phyloP scores from a whole-genome alignment of 495 filamentous ascomycete species.

The Penicillium arizonense region DNA sequence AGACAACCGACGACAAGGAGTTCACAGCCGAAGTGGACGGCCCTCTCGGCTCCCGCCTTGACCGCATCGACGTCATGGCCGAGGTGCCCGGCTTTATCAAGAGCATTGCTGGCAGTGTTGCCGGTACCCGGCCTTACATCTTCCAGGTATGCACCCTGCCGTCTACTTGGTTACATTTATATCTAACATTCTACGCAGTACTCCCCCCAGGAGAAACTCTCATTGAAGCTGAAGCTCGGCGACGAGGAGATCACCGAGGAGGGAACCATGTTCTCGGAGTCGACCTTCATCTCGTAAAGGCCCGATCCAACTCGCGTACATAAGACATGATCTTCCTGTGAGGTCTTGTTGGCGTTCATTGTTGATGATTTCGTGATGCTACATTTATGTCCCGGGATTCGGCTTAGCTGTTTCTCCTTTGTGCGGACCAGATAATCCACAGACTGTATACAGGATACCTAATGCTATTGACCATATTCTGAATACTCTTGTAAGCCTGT shows the following conservation, averaged over 20 bases:
- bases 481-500: not conserved
- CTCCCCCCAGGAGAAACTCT: slow-evolving; percentile 58
- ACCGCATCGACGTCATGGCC: slow-evolving; percentile 93
- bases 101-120: slow-evolving; percentile 79
- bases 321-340: slow-evolving; percentile 27
- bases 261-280: slow-evolving; percentile 76
- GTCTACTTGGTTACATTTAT: not conserved
- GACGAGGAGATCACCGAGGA: slow-evolving; percentile 74
- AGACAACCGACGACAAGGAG: slow-evolving; percentile 70
- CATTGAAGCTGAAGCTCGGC: slow-evolving; percentile 79
- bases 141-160: slow-evolving; percentile 66
- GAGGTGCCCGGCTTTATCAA: slow-evolving; percentile 96
- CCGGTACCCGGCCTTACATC: slow-evolving; percentile 93
- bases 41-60: slow-evolving; percentile 64
- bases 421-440: slow-evolving; percentile 28
- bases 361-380: slow-evolving; percentile 21
- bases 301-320: slow-evolving; percentile 26
- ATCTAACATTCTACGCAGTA: slow-evolving; percentile 47
- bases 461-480: slow-evolving; percentile 34
- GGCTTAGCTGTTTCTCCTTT: slow-evolving; percentile 10
- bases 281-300: slow-evolving; percentile 80
- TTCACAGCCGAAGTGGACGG: slow-evolving; percentile 69
- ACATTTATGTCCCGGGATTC: slow-evolving; percentile 22
- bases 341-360: slow-evolving; percentile 17
- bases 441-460: slow-evolving; percentile 37